Evolutionary conservation across 2,329 filamentous ascomycete genomes (phyloP).

Genomic region (Fusarium udum): DNA sequence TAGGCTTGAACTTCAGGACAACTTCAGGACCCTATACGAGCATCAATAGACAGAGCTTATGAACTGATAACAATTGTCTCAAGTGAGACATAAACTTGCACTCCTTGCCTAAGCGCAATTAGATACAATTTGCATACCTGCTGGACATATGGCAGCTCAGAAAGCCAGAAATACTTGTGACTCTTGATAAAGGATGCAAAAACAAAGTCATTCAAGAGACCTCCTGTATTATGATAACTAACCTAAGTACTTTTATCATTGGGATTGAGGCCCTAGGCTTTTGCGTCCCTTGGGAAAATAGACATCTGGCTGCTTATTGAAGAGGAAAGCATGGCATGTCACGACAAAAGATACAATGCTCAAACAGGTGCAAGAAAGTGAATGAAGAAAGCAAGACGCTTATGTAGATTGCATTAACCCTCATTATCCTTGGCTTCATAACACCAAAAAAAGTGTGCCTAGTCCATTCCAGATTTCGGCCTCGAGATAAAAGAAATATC

Average conservation of each 20-base stretch:
- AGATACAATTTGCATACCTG: not conserved
- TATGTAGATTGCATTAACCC: conserved; percentile 6
- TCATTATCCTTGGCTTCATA: not conserved
- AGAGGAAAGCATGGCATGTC: not conserved
- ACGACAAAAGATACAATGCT: not conserved
- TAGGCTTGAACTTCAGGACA: not conserved
- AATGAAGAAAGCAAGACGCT: not conserved
- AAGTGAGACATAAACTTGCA: not conserved
- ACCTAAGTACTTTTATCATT: not conserved
- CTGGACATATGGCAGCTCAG: not conserved
- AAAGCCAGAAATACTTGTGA: not conserved
- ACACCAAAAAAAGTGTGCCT: not conserved
- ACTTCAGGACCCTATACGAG: not conserved
- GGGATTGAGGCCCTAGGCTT: not conserved
- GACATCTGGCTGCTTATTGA: not conserved
- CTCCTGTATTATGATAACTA: not conserved
- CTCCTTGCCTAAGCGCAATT: not conserved
- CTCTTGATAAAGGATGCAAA: not conserved
- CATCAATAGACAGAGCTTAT: not conserved
- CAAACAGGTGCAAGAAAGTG: not conserved
- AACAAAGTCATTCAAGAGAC: not conserved
- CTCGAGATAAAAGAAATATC: not conserved
- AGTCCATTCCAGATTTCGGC: not conserved
- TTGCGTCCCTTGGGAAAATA: not conserved
- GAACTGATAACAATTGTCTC: not conserved